Conservation (phyloP, 1,284 basidiomycete genomes). For the Sanghuangporus weigelae region DNA sequence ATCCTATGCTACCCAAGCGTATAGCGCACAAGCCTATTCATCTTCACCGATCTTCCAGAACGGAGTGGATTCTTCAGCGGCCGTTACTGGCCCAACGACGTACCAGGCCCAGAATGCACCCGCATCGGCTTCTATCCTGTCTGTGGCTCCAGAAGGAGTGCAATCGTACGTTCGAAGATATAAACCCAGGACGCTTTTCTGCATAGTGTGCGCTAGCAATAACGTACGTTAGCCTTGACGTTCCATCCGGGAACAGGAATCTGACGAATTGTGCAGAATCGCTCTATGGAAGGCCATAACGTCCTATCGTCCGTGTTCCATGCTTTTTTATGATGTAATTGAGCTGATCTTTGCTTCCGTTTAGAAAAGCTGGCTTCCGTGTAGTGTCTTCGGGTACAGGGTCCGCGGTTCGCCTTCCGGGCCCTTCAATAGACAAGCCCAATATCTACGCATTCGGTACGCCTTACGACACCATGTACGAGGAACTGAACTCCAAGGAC, state of each 20-base stretch:
- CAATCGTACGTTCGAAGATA: conserved; percentile 27
- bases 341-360: neutral
- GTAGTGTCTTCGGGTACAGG: conserved; percentile 96
- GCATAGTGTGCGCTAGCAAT: conserved; percentile 97
- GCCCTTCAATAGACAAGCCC: conserved; percentile 94
- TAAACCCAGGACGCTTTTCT: conserved; percentile 78
- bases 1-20: neutral
- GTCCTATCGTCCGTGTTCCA: conserved; percentile 67
- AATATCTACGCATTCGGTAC: conserved; percentile 98
- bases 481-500: conserved; percentile 89
- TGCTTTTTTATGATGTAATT: neutral
- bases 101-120: conserved; percentile 34
- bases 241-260: conserved; percentile 6
- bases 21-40: neutral
- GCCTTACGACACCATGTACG: conserved; percentile 95
- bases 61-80: neutral
- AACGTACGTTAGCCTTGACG: conserved; percentile 52
- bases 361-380: conserved; percentile 80
- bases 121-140: conserved; percentile 13
- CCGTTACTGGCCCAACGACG: conserved; percentile 22
- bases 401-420: conserved; percentile 93
- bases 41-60: neutral
- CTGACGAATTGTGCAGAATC: conserved; percentile 58
- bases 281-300: conserved; percentile 98
- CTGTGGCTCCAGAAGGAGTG: conserved; percentile 4